Evolutionary conservation across 129 eudicot species (phyloP).

Genomic region (Helichrysum umbraculigerum): DNA sequence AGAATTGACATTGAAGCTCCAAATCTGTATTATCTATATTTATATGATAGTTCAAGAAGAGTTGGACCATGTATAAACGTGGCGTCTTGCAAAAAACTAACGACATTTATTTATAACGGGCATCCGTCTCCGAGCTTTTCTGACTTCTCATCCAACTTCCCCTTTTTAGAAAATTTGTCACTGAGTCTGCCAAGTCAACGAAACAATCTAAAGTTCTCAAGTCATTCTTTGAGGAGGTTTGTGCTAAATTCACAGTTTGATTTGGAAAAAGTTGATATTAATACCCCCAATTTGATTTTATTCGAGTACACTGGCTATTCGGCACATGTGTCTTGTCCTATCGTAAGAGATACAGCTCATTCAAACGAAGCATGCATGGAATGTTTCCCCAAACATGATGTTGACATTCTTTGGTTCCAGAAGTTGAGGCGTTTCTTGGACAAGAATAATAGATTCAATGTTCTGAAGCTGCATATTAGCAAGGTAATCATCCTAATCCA

Average conservation of each 20-base stretch:
- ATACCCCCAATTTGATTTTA: constrained; percentile 1
- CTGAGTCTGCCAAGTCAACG: too few relatives aligned
- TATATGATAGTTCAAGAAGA: neutral
- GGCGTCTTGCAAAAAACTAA: constrained; percentile 9
- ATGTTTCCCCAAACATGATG: neutral
- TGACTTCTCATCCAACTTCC: neutral
- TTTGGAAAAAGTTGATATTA: neutral
- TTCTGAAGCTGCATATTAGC: neutral
- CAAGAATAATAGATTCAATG: neutral
- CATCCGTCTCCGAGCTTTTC: too few relatives aligned
- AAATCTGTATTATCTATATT: neutral
- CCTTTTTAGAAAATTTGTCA: neutral
- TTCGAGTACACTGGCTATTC: too few relatives aligned
- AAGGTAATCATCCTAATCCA: neutral
- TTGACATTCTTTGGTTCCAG: neutral
- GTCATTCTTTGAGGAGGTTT: neutral
- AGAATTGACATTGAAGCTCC: constrained; percentile 7
- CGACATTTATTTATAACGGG: neutral
- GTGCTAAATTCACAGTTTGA: neutral
- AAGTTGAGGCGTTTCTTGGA: constrained; percentile 1
- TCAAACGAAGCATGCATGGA: neutral
- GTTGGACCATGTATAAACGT: neutral
- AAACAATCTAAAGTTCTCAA: neutral
- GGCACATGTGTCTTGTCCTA: too few relatives aligned
- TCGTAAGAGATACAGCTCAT: neutral